phyloP scores from a whole-genome alignment of 2,329 filamentous ascomycete species.

The Phyllosticta citriasiana region DNA sequence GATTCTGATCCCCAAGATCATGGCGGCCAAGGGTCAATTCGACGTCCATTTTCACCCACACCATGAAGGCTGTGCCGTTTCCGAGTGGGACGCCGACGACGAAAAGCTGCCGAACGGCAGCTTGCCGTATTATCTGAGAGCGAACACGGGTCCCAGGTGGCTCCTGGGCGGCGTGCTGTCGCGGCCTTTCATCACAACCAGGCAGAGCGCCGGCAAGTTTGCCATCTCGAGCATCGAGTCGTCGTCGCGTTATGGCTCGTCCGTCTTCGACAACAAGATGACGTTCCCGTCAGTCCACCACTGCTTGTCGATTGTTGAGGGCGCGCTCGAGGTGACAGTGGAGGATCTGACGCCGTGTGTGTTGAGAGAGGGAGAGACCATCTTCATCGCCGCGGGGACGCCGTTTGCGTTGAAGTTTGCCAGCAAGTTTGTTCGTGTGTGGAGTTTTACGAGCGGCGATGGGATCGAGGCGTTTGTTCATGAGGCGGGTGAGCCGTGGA shows the following conservation, averaged over 20 bases:
- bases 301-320: not conserved
- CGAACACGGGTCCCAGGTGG: slow-evolving; percentile 41
- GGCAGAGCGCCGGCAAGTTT: slow-evolving; percentile 40
- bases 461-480: slow-evolving; percentile 1
- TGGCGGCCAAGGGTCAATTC: slow-evolving; percentile 44
- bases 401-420: not conserved
- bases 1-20: slow-evolving; percentile 45
- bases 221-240: slow-evolving; percentile 45
- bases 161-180: slow-evolving; percentile 37
- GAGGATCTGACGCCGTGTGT: not conserved
- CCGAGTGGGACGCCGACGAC: slow-evolving; percentile 25
- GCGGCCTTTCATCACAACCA: slow-evolving; percentile 40
- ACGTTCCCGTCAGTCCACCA: slow-evolving; percentile 1
- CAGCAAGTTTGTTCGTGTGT: slow-evolving; percentile 2
- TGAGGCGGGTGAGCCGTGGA: not conserved
- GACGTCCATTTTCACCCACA: slow-evolving; percentile 46
- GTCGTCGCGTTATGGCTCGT: not conserved
- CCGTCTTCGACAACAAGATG: not conserved
- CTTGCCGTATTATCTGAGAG: slow-evolving; percentile 43
- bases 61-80: slow-evolving; percentile 36
- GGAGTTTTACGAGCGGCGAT: slow-evolving; percentile 8
- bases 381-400: slow-evolving; percentile 2
- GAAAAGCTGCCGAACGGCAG: slow-evolving; percentile 29
- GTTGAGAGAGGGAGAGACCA: slow-evolving; percentile 3
- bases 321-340: not conserved